Conservation (phyloP, 2,329 filamentous ascomycete genomes). For the Huntiella bhutanensis region DNA sequence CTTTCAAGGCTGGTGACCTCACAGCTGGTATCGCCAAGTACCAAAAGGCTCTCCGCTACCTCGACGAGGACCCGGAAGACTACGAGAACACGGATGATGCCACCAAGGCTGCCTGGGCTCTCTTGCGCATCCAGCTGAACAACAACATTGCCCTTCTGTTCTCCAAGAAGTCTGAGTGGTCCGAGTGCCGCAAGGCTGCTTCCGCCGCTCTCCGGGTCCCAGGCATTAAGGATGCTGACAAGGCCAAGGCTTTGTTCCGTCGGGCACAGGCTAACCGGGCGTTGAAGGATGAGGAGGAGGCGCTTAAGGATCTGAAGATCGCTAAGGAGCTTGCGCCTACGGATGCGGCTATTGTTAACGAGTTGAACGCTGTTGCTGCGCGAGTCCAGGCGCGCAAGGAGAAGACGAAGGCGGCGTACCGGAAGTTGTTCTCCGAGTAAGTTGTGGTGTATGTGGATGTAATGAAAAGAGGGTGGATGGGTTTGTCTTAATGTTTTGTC, state of each 20-base stretch:
- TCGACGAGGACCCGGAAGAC: conserved; percentile 60
- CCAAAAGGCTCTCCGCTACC: conserved; percentile 76
- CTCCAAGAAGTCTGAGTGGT: conserved; percentile 57
- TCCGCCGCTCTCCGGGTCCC: conserved; percentile 51
- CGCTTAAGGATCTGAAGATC: conserved; percentile 54
- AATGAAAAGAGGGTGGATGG: too few relatives aligned
- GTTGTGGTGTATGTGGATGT: background rate
- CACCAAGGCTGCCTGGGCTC: conserved; percentile 45
- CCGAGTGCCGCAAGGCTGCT: conserved; percentile 52
- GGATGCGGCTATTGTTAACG: conserved; percentile 56
- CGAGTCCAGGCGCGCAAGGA: conserved; percentile 51
- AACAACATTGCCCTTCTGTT: conserved; percentile 75
- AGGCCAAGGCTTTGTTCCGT: conserved; percentile 77
- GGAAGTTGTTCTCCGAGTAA: conserved; percentile 57
- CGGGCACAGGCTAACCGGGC: conserved; percentile 57
- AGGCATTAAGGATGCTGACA: conserved; percentile 52
- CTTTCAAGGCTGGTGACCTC: conserved; percentile 65
- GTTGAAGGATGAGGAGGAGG: conserved; percentile 69
- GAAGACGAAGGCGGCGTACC: conserved; percentile 83
- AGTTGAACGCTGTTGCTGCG: conserved; percentile 63
- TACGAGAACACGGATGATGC: conserved; percentile 52
- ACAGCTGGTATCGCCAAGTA: conserved; percentile 70
- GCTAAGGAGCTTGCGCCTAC: conserved; percentile 57
- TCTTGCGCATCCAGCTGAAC: conserved; percentile 69
- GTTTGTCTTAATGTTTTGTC: background rate